These are phyloP conservation scores for Hypoxylon rickii DNA, from an alignment of 495 filamentous ascomycete species.

Conservation along the genomic window DNA sequence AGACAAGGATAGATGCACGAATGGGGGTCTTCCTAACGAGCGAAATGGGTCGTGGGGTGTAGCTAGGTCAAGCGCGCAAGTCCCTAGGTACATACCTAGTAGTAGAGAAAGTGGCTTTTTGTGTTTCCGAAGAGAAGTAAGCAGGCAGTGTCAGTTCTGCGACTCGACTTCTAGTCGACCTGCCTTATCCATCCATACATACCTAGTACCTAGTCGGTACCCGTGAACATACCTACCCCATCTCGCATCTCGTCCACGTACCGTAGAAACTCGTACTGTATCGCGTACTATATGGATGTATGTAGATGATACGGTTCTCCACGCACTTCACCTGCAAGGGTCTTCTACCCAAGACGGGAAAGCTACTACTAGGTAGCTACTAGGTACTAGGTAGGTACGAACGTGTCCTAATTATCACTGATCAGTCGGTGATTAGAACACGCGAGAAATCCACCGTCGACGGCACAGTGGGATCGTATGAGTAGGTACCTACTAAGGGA, in stretches of 20 bases:
- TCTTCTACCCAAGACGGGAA: conserved; percentile 19
- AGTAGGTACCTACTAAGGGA: conserved; percentile 10
- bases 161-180: conserved; percentile 30
- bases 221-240: conserved; percentile 14
- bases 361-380: background rate
- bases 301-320: conserved; percentile 21
- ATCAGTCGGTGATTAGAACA: conserved; percentile 23
- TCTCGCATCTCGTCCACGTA: too few species aligned
- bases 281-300: background rate
- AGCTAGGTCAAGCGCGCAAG: conserved; percentile 27
- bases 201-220: too few species aligned
- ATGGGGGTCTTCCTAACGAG: background rate
- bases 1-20: conserved; percentile 17
- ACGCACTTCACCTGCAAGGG: conserved; percentile 33
- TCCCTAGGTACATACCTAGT: conserved; percentile 7
- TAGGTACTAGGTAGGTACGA: conserved; percentile 7
- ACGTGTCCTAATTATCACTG: conserved; percentile 18
- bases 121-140: conserved; percentile 26
- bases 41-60: conserved; percentile 17
- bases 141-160: conserved; percentile 33
- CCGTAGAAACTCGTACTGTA: too few species aligned
- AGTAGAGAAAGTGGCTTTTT: conserved; percentile 34
- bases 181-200: conserved; percentile 38
- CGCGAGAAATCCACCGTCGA: conserved; percentile 10
- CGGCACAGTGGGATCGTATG: conserved; percentile 21